Evolutionary conservation across 768 basidiomycete genomes (phyloP).

Genomic region (Boletellus ananiceps): DNA sequence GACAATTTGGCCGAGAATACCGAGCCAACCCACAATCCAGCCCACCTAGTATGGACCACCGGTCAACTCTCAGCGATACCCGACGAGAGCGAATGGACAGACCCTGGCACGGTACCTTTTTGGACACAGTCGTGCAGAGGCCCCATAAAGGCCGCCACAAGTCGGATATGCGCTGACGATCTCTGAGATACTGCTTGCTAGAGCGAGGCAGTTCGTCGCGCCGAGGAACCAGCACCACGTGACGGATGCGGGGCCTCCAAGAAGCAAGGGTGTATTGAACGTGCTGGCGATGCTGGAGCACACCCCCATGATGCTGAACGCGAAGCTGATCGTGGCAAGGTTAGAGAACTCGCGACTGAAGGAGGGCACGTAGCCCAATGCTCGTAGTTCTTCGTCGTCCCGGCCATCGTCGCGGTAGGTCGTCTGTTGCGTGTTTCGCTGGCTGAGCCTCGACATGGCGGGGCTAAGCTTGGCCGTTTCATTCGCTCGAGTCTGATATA

Average conservation of each 20-base stretch:
- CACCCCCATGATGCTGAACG: conserved; percentile 34
- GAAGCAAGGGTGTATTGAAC: conserved; percentile 35
- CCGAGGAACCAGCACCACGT: conserved; percentile 37
- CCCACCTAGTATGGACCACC: conserved; percentile 18
- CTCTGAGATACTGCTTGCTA: conserved; percentile 30
- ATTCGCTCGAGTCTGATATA: neutral
- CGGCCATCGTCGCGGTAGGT: neutral
- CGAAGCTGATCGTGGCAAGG: conserved; percentile 32
- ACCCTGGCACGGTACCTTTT: conserved; percentile 60
- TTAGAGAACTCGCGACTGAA: conserved; percentile 44
- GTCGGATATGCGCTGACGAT: conserved; percentile 32
- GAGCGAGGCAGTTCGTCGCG: conserved; percentile 23
- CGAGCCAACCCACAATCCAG: conserved; percentile 33
- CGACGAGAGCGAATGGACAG: conserved; percentile 8
- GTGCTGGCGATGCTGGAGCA: conserved; percentile 37
- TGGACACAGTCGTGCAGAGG: conserved; percentile 71
- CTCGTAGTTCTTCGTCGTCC: conserved; percentile 23
- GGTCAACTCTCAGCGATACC: too few species aligned
- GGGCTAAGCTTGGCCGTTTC: neutral
- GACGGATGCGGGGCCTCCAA: conserved; percentile 35
- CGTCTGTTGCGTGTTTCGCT: neutral
- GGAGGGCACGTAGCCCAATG: conserved; percentile 29
- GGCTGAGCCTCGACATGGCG: conserved; percentile 4
- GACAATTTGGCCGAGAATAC: conserved; percentile 22
- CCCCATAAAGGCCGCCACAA: conserved; percentile 50